Percentiles rank a stretch among this genome's conserved stretches.
Evolutionary conservation across 768 basidiomycete species (phyloP).

Genomic region (Saitozyma sp.): DNA sequence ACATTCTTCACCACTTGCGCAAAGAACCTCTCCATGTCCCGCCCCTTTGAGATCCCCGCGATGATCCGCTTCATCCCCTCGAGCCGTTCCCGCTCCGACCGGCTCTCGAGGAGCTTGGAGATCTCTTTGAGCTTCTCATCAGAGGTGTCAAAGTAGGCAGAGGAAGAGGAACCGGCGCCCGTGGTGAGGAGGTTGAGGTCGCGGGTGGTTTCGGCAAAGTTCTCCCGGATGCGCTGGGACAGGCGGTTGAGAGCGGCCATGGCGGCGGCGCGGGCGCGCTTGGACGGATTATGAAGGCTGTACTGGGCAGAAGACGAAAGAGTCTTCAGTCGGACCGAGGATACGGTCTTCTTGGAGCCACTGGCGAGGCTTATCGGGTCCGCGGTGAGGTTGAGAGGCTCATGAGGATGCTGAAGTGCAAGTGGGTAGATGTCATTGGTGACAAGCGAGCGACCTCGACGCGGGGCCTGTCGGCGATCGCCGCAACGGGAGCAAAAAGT

Average conservation of each 20-base stretch:
- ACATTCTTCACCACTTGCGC: slow-evolving; percentile 97
- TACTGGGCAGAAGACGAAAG: too few relatives aligned
- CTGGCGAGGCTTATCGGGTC: too few relatives aligned
- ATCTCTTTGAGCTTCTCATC: slow-evolving; percentile 85
- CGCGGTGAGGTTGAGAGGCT: too few relatives aligned
- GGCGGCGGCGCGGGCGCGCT: too few relatives aligned
- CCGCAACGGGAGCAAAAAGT: too few relatives aligned
- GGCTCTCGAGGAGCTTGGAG: slow-evolving; percentile 80
- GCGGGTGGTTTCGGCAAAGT: slow-evolving; percentile 51
- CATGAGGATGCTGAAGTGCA: too few relatives aligned
- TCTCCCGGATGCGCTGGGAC: slow-evolving; percentile 49
- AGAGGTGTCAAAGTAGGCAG: slow-evolving; percentile 51
- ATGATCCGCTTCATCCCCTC: slow-evolving; percentile 94
- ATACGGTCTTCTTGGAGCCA: too few relatives aligned
- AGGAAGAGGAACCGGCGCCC: slow-evolving; percentile 20
- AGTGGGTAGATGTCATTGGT: too few relatives aligned
- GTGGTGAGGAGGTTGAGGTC: slow-evolving; percentile 40
- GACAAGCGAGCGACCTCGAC: too few relatives aligned
- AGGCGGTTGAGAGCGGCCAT: slow-evolving; percentile 49
- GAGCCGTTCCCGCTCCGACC: slow-evolving; percentile 82
- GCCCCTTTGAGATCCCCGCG: slow-evolving; percentile 90
- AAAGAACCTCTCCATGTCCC: slow-evolving; percentile 89
- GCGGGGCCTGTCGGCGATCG: too few relatives aligned
- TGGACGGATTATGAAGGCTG: too few relatives aligned
- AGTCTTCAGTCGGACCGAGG: too few relatives aligned